Percentiles rank a stretch among this genome's conserved stretches.
Conservation (phyloP, 257 asterid genomes). For the Nicotiana obtusifolia region DNA sequence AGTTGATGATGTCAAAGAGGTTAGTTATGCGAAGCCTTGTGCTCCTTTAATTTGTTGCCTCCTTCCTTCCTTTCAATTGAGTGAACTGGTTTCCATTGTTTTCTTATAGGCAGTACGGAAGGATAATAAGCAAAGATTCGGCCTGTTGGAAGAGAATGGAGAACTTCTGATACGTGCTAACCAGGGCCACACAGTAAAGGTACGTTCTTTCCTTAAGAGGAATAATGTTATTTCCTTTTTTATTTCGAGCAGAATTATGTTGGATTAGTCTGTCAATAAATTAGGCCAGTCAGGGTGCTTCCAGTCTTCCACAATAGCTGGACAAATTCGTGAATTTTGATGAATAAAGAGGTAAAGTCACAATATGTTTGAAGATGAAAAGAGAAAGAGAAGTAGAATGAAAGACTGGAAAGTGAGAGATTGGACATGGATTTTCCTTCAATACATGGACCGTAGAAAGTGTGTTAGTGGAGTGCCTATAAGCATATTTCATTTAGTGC, state of each 20-base stretch:
- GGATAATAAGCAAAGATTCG: slow-evolving; percentile 87
- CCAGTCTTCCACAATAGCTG: not conserved
- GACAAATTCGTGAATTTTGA: not conserved
- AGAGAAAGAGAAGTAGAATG: not conserved
- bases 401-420: not conserved
- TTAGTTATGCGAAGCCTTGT: slow-evolving; percentile 18
- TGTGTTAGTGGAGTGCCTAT: not conserved
- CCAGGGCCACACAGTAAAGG: slow-evolving; percentile 80
- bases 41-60: not conserved
- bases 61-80: not conserved
- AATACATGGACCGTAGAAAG: not conserved
- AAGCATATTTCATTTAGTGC: not conserved
- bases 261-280: not conserved
- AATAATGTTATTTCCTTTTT: not conserved
- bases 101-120: slow-evolving; percentile 58
- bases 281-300: not conserved
- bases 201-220: slow-evolving; percentile 12
- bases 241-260: not conserved
- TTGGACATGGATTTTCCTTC: not conserved
- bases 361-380: not conserved
- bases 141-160: slow-evolving; percentile 77
- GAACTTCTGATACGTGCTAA: slow-evolving; percentile 87
- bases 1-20: slow-evolving; percentile 76
- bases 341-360: not conserved
- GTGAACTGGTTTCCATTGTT: too few relatives aligned